Percentiles rank a stretch among this genome's conserved stretches.
Evolutionary conservation across 1,284 basidiomycete genomes (phyloP).

Genomic region (Anthracocystis panici-leucophaei): DNA sequence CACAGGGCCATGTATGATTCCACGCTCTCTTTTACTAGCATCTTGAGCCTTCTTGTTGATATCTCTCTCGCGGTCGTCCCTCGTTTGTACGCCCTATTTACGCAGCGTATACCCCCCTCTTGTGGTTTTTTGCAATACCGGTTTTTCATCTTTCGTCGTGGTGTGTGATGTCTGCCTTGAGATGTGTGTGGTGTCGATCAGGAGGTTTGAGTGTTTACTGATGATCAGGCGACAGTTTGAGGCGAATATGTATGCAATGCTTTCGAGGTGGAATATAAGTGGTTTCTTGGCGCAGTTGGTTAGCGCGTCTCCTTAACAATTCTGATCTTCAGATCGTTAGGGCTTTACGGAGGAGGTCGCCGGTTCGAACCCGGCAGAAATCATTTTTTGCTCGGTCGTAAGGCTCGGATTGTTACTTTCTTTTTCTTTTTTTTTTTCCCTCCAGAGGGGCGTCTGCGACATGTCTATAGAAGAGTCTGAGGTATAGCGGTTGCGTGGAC

Average conservation of each 20-base stretch:
- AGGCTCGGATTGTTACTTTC: too few relatives aligned
- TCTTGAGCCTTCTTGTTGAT: background rate
- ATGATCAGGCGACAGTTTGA: too few relatives aligned
- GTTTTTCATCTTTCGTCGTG: background rate
- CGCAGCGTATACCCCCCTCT: slow-evolving; percentile 1
- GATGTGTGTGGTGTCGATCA: too few relatives aligned
- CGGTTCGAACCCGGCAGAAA: slow-evolving; percentile 58
- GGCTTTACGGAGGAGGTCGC: slow-evolving; percentile 57
- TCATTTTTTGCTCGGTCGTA: slow-evolving; percentile 14
- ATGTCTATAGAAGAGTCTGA: too few relatives aligned
- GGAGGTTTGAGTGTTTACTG: too few relatives aligned
- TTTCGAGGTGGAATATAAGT: background rate
- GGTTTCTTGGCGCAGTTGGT: slow-evolving; percentile 57
- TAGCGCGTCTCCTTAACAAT: slow-evolving; percentile 59
- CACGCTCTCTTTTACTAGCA: background rate
- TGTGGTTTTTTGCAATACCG: background rate
- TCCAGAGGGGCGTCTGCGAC: too few relatives aligned
- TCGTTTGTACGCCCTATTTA: slow-evolving; percentile 1
- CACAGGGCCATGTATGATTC: background rate
- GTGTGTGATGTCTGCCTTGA: background rate
- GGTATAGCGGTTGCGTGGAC: too few relatives aligned
- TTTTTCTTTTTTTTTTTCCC: background rate
- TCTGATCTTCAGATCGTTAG: slow-evolving; percentile 33
- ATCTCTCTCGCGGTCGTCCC: slow-evolving; percentile 1
- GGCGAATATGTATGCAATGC: too few relatives aligned